Conservation (phyloP, 176 grass and related monocot species). For the Musa beccarii region DNA sequence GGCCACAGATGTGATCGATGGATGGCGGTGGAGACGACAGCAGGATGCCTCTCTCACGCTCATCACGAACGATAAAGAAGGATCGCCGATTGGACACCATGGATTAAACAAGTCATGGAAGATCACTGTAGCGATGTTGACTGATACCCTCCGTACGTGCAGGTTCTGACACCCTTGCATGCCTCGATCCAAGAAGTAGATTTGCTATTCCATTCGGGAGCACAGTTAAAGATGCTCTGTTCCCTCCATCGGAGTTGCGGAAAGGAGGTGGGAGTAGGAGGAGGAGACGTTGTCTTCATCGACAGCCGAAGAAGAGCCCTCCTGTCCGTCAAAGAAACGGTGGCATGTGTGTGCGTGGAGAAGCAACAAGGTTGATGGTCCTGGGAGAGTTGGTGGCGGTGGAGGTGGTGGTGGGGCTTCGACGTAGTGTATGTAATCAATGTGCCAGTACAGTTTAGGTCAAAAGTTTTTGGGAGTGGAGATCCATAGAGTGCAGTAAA, state of each 20-base stretch:
- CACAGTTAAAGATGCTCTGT: neutral
- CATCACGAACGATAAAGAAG: neutral
- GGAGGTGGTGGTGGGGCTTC: neutral
- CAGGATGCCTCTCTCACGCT: no score
- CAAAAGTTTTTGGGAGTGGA: conserved; percentile 19
- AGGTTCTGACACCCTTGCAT: conserved; percentile 9
- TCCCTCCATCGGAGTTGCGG: neutral
- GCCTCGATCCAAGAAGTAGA: neutral
- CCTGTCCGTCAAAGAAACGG: no score
- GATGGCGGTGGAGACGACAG: no score
- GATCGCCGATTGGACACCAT: neutral
- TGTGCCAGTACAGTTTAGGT: conserved; percentile 5
- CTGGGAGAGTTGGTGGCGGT: neutral
- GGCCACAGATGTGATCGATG: no score
- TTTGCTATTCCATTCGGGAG: neutral
- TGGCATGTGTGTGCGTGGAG: neutral
- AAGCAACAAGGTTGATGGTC: neutral
- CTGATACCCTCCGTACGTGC: conserved; percentile 13
- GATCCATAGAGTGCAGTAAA: neutral
- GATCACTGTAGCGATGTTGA: neutral
- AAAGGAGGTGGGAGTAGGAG: no score
- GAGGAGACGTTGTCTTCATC: neutral
- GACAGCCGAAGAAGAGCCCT: neutral
- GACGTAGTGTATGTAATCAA: neutral
- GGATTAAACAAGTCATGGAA: neutral